Evolutionary conservation across 2,329 filamentous ascomycete genomes (phyloP).

Genomic region (Trichoderma sp.): DNA sequence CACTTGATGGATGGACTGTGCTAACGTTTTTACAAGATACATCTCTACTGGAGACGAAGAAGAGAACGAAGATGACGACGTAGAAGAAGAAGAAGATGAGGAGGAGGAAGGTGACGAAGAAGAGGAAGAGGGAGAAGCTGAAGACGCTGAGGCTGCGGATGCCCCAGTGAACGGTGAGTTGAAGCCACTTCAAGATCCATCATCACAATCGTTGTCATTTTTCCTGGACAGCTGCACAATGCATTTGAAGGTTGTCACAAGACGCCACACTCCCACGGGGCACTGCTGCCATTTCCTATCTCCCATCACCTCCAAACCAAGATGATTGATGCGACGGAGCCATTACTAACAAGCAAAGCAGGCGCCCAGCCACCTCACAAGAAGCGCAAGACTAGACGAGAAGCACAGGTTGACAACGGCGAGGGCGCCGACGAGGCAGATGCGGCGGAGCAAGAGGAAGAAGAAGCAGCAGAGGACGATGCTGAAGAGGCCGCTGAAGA

Average conservation of each 20-base stretch:
- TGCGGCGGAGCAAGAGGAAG: constrained; percentile 27
- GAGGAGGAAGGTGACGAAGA: constrained; percentile 24
- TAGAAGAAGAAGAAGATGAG: constrained; percentile 38
- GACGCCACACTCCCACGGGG: background rate
- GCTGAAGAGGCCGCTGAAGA: constrained; percentile 27
- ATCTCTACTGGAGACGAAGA: constrained; percentile 40
- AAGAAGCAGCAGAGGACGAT: constrained; percentile 25
- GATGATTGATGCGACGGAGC: background rate
- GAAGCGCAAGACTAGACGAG: constrained; percentile 48
- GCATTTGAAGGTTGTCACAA: background rate
- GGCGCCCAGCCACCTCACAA: constrained; percentile 47
- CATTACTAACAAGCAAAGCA: background rate
- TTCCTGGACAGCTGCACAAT: background rate
- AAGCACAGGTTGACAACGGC: constrained; percentile 33
- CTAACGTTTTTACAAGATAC: constrained; percentile 30
- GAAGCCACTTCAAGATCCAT: background rate
- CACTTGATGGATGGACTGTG: background rate
- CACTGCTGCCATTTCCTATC: background rate
- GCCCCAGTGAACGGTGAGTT: constrained; percentile 38
- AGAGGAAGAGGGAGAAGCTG: constrained; percentile 32
- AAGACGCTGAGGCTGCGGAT: constrained; percentile 24
- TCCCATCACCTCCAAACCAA: background rate
- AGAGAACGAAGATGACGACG: constrained; percentile 39
- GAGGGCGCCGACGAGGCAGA: constrained; percentile 35
- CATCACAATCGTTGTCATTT: background rate